Conservation (phyloP, 495 filamentous ascomycete genomes). For the Penicillium atrosanguineum region DNA sequence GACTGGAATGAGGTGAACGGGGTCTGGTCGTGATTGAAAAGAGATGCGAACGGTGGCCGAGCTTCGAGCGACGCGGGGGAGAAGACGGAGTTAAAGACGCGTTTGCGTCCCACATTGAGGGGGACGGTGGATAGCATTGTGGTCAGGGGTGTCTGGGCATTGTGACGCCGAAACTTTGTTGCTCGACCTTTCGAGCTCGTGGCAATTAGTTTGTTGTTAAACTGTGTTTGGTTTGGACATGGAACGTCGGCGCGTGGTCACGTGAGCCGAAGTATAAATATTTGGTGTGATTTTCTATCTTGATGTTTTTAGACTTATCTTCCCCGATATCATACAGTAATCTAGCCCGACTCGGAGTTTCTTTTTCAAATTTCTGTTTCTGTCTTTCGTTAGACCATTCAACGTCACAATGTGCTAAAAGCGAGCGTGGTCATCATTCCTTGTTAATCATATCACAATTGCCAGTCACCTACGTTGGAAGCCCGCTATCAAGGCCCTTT, state of each 20-base stretch:
- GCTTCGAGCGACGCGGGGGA: conserved; percentile 41
- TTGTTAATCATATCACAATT: too few species aligned
- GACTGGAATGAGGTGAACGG: conserved; percentile 20
- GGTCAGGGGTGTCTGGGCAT: conserved; percentile 14
- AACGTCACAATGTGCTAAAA: too few species aligned
- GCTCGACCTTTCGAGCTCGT: neutral
- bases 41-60: conserved; percentile 10
- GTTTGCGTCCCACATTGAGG: conserved; percentile 36
- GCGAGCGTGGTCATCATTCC: too few species aligned
- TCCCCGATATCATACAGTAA: too few species aligned
- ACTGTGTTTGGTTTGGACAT: conserved; percentile 3
- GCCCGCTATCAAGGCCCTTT: too few species aligned
- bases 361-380: too few species aligned
- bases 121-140: conserved; percentile 26
- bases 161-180: neutral
- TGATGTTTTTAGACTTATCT: too few species aligned
- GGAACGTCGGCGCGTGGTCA: conserved; percentile 17
- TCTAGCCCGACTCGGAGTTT: too few species aligned
- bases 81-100: conserved; percentile 53
- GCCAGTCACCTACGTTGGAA: too few species aligned
- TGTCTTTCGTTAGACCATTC: too few species aligned
- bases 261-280: conserved; percentile 5
- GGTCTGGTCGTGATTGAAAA: conserved; percentile 12
- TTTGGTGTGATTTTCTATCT: too few species aligned
- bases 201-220: neutral